These are phyloP conservation scores for Mariannaea sp. DNA, from an alignment of 2,329 filamentous ascomycete species.

Conservation along the genomic window DNA sequence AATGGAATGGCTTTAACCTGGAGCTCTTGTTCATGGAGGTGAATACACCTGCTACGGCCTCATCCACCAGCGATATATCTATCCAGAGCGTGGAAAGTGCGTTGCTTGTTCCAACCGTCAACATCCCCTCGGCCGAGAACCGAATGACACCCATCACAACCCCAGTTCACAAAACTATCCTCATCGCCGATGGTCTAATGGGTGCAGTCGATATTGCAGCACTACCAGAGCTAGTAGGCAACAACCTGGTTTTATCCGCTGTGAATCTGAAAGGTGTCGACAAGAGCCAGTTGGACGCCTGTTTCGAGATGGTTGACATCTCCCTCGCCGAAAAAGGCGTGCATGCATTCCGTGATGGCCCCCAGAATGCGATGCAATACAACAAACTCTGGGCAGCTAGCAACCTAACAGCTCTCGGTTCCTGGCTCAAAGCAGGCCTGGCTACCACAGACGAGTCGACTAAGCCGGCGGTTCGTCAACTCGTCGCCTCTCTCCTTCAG, in stretches of 20 bases:
- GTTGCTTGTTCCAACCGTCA: constrained; percentile 75
- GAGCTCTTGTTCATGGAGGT: constrained; percentile 66
- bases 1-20: constrained; percentile 63
- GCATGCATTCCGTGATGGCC: constrained; percentile 68
- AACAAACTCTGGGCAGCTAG: constrained; percentile 76
- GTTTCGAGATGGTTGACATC: constrained; percentile 66
- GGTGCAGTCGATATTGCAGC: constrained; percentile 63
- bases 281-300: constrained; percentile 43
- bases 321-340: constrained; percentile 66
- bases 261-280: constrained; percentile 60
- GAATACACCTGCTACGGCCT: constrained; percentile 48
- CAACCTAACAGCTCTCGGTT: constrained; percentile 65
- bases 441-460: constrained; percentile 51
- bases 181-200: constrained; percentile 74
- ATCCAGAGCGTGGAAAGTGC: constrained; percentile 61
- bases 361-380: constrained; percentile 72
- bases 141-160: constrained; percentile 71
- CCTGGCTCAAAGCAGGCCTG: constrained; percentile 66
- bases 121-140: constrained; percentile 69
- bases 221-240: constrained; percentile 46
- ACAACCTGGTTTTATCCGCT: constrained; percentile 56
- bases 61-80: constrained; percentile 41
- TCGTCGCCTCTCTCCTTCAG: constrained; percentile 70
- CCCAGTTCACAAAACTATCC: constrained; percentile 80
- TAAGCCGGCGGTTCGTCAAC: constrained; percentile 67